Percentiles rank a stretch among this genome's conserved stretches.
These are phyloP conservation scores for Bassia scoparia DNA, from an alignment of 148 eudicot species.

Conservation along the genomic window DNA sequence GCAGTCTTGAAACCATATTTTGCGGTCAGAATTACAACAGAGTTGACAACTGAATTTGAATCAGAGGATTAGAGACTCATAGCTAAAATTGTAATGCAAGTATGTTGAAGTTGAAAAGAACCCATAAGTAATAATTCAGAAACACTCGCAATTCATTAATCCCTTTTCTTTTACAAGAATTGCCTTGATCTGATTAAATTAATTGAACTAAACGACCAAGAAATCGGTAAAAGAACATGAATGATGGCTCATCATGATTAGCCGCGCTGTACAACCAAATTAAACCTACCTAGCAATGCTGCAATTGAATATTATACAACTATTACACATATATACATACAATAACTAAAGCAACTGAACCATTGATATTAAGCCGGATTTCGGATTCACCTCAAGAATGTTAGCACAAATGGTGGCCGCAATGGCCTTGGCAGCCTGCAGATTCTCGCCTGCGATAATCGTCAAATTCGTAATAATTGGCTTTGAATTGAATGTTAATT, in stretches of 20 bases:
- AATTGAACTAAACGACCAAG: conserved; percentile 6
- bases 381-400: conserved; percentile 80
- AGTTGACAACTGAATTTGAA: background rate
- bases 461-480: conserved; percentile 94
- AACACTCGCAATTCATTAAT: conserved; percentile 27
- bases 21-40: background rate
- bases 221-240: background rate
- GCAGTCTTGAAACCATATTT: background rate
- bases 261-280: conserved; percentile 10
- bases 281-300: conserved; percentile 17
- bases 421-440: conserved; percentile 81
- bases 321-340: conserved; percentile 3
- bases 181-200: background rate
- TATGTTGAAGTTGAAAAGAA: background rate
- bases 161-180: conserved; percentile 24
- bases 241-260: background rate
- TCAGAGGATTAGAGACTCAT: background rate
- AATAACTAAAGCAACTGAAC: conserved; percentile 7
- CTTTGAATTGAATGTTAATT: conserved; percentile 93
- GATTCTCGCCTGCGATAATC: conserved; percentile 87
- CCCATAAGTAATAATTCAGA: conserved; percentile 11
- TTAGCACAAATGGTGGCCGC: conserved; percentile 64
- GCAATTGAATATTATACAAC: conserved; percentile 21
- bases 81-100: background rate
- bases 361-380: conserved; percentile 29